Base-by-base conservation (phyloP, 768 basidiomycete species). In the Lactifluus rugatus region DNA sequence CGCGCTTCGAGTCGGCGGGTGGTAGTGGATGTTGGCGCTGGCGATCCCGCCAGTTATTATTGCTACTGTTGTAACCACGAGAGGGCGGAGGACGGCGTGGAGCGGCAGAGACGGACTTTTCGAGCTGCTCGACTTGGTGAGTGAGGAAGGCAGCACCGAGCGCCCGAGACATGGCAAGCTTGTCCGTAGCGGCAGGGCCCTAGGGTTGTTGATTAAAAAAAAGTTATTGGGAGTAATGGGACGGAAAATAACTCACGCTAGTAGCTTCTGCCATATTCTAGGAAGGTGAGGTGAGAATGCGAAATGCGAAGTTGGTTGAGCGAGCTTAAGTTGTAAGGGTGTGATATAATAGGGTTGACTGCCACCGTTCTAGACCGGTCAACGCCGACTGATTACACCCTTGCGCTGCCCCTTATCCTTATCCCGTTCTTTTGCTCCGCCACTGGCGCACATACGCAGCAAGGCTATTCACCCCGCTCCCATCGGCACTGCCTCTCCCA, bases 71-170 rank as follows among this genome's bases (percentile, higher is more conserved):
- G 57, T 48, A 17, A 4, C 52, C 42, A 66, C 68, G 75, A 56
- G 44, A 26, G 44, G 53, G 53, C 13, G 53, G 17, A 37, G 45
- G 25, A 39, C 77, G 37, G 37, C 16, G 79, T 47, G 57, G 44
- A 34, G 74, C 74, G 3, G 51, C 62, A 45, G 76, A 73, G 19
- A 89, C 85, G 0, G 83, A 76, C 70, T 86, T 85, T 74, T 93
- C 89, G 54, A 93, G 83, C 66, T 91, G 86, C 64, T 91, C 87
- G 45, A 93, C 90, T 66, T 93, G 89, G 65, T 93, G 89, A 62
- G 79, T 86, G 58, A 93, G 79, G 68, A 91, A 91, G 2, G 90
- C 90, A 28, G 89, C 89, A 19, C 90, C 90, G 39, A 93, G 81
- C 1, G 90, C 89, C 61, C 84, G 81, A 56, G 89, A 91, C 87